Base-by-base conservation (phyloP, 805 yeast genomes). In the Starmerella khaoyaiensis region DNA sequence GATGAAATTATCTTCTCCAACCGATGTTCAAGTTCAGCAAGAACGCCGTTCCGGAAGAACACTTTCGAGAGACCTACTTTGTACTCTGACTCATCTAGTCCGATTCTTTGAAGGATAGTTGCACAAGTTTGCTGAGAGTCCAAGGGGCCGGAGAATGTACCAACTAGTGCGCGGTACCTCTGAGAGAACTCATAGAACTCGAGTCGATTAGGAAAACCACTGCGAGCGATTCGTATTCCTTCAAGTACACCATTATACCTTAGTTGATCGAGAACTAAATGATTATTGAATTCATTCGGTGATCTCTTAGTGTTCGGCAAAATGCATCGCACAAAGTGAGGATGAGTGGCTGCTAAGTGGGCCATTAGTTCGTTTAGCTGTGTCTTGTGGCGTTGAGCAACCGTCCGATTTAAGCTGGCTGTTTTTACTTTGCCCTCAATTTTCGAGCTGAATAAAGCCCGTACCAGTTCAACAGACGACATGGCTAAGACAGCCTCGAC, bases 241-340 rank as follows among this genome's bases (percentile, higher is more conserved):
- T 90, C 99, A 35, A 90, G 62, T 12, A 90, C 99, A 69, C 99
- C 99, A 54, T 90, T 90, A 54, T 97, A 90, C 45, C 95, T 68
- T 44, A 90, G 65, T 60, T 90, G 99, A 36, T 80, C 87, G 31
- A 90, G 62, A 6, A 90, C 93, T 18, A 90, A 61, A 21, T 60
- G 61, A 48, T 78, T 82, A 50, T 82, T 83, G 51, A 90, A 79
- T 26, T 65, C 62, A 29, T 71, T 71, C 0, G 95, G 74, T 35
- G 65, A 65, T 54, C 87, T 86, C 31, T 69, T 63, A 42, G 72
- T 71, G 54, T 90, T 90, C 6, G 99, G 99, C 31, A 90, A 63
- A 32, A 90, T 90, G 57, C 99, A 90, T 49, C 99, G 72, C 18
- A 90, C 96, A 55, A 90, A 90, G 56, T 90, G 97, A 2, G 99